phyloP scores from a whole-genome alignment of 306 rosid species.

The Acacia confusa region DNA sequence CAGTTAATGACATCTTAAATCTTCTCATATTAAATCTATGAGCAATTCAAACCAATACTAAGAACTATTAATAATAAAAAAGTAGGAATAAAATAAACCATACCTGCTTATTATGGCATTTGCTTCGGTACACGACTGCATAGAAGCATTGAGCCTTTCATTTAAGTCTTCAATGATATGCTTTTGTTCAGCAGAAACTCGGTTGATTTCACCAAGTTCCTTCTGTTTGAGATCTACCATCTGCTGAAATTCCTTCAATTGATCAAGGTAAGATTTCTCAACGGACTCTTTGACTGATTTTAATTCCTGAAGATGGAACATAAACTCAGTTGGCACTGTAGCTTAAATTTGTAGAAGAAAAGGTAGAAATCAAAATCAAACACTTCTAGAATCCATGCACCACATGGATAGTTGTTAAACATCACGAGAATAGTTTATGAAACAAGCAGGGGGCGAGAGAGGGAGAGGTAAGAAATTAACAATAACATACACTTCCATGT shows the following conservation, averaged over 20 bases:
- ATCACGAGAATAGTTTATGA: constrained; percentile 9
- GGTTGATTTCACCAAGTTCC: constrained; percentile 64
- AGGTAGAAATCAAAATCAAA: constrained; percentile 21
- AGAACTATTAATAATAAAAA: constrained; percentile 10
- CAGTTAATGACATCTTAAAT: constrained; percentile 13
- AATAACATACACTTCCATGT: constrained; percentile 68
- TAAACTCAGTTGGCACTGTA: constrained; percentile 3
- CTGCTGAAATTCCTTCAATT: constrained; percentile 58
- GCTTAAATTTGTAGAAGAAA: constrained; percentile 5
- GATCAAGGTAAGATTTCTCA: constrained; percentile 62
- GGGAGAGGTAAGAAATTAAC: constrained; percentile 1
- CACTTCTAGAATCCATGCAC: constrained; percentile 8
- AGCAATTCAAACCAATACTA: constrained; percentile 19
- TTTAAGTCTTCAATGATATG: constrained; percentile 77
- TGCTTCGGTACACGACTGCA: constrained; percentile 87
- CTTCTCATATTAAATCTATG: constrained; percentile 25
- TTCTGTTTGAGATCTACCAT: constrained; percentile 65
- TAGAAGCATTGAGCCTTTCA: constrained; percentile 77
- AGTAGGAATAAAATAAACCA: constrained; percentile 22
- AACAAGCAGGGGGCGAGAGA: background rate
- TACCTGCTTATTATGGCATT: constrained; percentile 82
- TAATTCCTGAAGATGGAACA: constrained; percentile 59
- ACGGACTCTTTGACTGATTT: constrained; percentile 67
- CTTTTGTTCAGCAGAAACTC: constrained; percentile 68
- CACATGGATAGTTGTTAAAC: constrained; percentile 17